phyloP scores from a whole-genome alignment of 83 land plant genomes.

The Picea abies region DNA sequence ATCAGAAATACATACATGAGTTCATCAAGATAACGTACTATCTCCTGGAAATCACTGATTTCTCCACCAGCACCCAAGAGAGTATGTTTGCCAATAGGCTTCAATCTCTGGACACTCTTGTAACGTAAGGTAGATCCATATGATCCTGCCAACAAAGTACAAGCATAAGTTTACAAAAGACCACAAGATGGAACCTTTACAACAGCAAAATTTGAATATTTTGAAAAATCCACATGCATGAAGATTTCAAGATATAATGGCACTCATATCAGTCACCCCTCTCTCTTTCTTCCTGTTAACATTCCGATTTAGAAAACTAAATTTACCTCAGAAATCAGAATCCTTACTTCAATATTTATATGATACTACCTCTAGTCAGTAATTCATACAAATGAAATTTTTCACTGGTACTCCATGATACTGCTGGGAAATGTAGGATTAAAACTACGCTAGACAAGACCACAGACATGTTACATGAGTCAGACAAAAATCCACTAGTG shows the following conservation, averaged over 20 bases:
- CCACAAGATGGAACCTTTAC: neutral
- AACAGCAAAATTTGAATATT: neutral
- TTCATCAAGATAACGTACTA: constrained; percentile 70
- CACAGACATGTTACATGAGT: neutral
- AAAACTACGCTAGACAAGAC: no score
- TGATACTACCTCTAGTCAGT: neutral
- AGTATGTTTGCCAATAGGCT: constrained; percentile 77
- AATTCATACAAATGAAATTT: no score
- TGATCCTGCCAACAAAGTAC: constrained; percentile 56
- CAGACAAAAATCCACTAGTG: neutral
- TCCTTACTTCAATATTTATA: neutral
- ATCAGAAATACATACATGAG: constrained; percentile 54
- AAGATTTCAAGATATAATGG: neutral
- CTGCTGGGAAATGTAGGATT: no score
- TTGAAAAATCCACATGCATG: neutral
- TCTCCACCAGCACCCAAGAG: constrained; percentile 95
- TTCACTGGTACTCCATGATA: no score
- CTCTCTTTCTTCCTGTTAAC: neutral
- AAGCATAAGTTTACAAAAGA: neutral
- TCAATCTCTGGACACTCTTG: constrained; percentile 88
- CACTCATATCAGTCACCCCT: neutral
- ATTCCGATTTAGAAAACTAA: neutral
- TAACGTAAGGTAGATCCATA: constrained; percentile 95
- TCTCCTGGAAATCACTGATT: constrained; percentile 95
- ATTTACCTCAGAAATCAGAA: neutral